Base-by-base conservation (phyloP, 805 yeast genomes). In the Barnettozyma sp. region DNA sequence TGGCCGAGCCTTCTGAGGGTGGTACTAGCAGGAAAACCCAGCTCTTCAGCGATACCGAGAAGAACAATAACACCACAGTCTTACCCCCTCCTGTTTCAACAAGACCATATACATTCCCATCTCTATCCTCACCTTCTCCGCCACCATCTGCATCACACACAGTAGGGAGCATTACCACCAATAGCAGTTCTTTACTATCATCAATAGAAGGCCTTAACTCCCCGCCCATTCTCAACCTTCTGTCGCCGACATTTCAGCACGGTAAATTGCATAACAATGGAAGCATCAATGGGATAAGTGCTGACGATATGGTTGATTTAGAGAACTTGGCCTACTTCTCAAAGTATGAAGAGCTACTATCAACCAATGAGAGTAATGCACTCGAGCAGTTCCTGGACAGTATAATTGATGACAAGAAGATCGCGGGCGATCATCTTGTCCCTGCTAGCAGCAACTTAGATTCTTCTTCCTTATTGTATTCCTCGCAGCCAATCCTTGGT, bases 321-420 rank as follows among this genome's bases (percentile, higher is more conserved):
- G 55, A 48, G 11, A 32, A 41, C 5, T 29, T 43, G 3, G 39
- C 40, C 10, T 41, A 44, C 22, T 42, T 45, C 30, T 41, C 48
- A 1, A 40, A 46, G 23, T 35, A 41, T 27, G 45, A 48, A 14
- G 52, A 48, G 19, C 38, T 54, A 7, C 35, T 54, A 8, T 49
- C 56, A 2, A 50, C 38, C 4, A 48, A 52, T 40, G 58, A 54
- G 30, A 35, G 51, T 3, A 48, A 41, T 18, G 58, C 56, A 1
- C 26, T 54, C 16, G 58, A 54, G 27, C 48, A 49, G 19, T 52
- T 54, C 26, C 41, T 54, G 16, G 58, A 54, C 30, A 48, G 55
- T 33, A 52, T 54, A 18, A 50, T 54, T 15, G 53, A 52, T 28
- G 48, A 40, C n/a, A 45, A 51, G 16, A 37, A 40, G 19, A 25